phyloP scores from a whole-genome alignment of 2,329 filamentous ascomycete genomes.

The Pestalotiopsis sp. region DNA sequence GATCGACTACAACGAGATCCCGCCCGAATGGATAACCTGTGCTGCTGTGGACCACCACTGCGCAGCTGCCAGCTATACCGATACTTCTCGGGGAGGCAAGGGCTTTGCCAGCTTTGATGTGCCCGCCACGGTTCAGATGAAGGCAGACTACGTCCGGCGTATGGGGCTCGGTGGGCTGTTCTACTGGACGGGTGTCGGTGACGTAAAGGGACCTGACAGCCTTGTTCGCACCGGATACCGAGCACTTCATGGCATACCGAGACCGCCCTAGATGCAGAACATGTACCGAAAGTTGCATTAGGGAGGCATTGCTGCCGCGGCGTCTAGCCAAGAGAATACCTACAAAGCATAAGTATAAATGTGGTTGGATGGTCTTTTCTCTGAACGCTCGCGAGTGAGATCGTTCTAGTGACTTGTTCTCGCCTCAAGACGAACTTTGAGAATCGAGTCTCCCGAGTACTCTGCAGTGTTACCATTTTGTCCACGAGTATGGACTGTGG shows the following conservation, averaged over 20 bases:
- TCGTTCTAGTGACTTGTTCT: no score
- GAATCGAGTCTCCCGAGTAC: no score
- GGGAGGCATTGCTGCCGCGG: no score
- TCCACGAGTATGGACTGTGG: no score
- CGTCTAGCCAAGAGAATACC: no score
- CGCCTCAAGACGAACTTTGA: no score
- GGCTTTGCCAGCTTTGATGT: conserved; percentile 69
- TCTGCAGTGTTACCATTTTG: no score
- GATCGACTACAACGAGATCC: conserved; percentile 66
- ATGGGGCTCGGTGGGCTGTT: conserved; percentile 64
- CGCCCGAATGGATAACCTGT: conserved; percentile 47
- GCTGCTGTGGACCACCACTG: conserved; percentile 51
- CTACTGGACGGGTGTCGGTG: conserved; percentile 70
- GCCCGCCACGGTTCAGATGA: conserved; percentile 60
- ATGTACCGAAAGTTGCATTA: no score
- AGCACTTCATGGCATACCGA: conserved; percentile 43
- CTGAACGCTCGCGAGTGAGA: no score
- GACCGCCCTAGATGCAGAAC: neutral
- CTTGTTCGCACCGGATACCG: conserved; percentile 63
- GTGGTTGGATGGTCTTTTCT: no score
- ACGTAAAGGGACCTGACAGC: conserved; percentile 56
- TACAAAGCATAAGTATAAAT: no score
- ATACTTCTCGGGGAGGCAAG: conserved; percentile 31
- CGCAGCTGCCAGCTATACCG: conserved; percentile 62
- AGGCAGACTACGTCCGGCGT: conserved; percentile 61